phyloP scores from a whole-genome alignment of 257 asterid genomes.

The Capsicum pubescens region DNA sequence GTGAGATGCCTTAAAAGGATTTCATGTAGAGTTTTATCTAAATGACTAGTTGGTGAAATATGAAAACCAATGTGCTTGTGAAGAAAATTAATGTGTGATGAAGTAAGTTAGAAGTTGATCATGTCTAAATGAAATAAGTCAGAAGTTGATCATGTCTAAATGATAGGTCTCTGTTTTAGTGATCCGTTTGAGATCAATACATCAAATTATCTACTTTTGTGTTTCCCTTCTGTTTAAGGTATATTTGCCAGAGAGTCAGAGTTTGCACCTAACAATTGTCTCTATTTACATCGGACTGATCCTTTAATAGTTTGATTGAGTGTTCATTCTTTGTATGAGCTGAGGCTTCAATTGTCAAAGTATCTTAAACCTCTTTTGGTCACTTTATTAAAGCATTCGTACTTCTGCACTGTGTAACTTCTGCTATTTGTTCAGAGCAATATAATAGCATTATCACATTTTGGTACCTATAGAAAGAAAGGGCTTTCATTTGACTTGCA shows the following conservation, averaged over 20 bases:
- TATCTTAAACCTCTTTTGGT: neutral
- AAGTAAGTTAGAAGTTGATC: slow-evolving; percentile 10
- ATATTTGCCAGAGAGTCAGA: neutral
- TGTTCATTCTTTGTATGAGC: neutral
- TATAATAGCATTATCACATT: neutral
- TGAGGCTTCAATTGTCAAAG: neutral
- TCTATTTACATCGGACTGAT: neutral
- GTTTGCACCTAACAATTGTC: neutral
- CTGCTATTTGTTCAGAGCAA: neutral
- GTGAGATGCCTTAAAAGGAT: neutral
- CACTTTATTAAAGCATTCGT: neutral
- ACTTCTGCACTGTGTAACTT: neutral
- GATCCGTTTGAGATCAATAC: neutral
- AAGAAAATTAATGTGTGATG: neutral
- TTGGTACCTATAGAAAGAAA: slow-evolving; percentile 8
- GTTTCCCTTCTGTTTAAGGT: neutral
- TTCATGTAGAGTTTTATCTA: neutral
- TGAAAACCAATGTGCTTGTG: neutral
- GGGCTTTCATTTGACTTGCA: neutral
- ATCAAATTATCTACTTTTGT: neutral
- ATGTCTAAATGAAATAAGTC: neutral
- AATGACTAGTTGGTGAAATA: neutral
- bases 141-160: neutral
- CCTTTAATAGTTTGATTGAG: neutral
- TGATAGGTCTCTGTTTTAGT: neutral